Evolutionary conservation across 164 flowering plant genomes (phyloP).

Genomic region (Houttuynia cordata): DNA sequence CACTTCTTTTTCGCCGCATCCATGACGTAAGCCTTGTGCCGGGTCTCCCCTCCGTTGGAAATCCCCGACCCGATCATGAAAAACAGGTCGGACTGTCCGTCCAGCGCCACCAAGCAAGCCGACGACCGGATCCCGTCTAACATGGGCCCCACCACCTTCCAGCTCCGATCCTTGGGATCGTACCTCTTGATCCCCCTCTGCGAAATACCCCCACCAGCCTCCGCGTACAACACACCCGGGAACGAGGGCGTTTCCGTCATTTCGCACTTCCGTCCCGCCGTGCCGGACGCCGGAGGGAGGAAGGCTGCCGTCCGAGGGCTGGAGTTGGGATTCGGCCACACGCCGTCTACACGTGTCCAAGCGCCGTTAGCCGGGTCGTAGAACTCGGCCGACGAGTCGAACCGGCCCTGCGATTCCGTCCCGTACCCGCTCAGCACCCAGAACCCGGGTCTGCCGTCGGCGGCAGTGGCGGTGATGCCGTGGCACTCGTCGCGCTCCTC

Average conservation of each 20-base stretch:
- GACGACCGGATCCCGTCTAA: constrained; percentile 5
- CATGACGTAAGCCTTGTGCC: constrained; percentile 2
- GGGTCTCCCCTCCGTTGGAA: background rate
- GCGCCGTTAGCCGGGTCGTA: constrained; percentile 10
- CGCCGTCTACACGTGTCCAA: constrained; percentile 12
- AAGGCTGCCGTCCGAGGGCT: constrained; percentile 4
- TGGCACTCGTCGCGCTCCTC: constrained; percentile 22
- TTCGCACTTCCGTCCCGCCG: background rate
- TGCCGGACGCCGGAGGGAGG: background rate
- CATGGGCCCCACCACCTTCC: constrained; percentile 4
- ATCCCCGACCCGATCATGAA: constrained; percentile 6
- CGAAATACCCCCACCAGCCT: background rate
- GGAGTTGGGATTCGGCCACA: constrained; percentile 7
- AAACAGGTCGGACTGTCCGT: constrained; percentile 1
- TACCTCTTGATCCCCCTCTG: constrained; percentile 6
- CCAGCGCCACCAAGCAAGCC: background rate
- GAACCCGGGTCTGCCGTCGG: constrained; percentile 9
- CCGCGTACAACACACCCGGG: background rate
- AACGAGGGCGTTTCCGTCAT: background rate
- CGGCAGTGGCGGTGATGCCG: constrained; percentile 11
- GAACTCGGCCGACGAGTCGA: constrained; percentile 16
- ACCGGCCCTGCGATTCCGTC: constrained; percentile 23
- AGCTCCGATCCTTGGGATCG: constrained; percentile 2
- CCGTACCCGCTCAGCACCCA: constrained; percentile 29
- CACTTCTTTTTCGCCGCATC: constrained; percentile 6